These are phyloP conservation scores for Fusarium kyushuense DNA, from an alignment of 2,329 filamentous ascomycete species.

Conservation along the genomic window DNA sequence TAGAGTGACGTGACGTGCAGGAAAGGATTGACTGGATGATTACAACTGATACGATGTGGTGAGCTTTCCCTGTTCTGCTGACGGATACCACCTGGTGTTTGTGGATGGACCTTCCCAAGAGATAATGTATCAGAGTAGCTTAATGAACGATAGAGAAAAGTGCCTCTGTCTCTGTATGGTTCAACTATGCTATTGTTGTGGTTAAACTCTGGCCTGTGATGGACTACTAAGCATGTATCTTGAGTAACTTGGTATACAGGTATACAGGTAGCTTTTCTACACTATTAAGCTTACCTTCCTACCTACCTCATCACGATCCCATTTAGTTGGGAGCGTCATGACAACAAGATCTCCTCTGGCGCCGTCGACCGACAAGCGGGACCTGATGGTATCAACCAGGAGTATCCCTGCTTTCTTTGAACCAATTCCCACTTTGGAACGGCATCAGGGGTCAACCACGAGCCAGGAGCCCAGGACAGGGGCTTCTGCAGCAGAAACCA, in stretches of 20 bases:
- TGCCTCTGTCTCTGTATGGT: slow-evolving; percentile 9
- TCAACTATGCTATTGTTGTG: neutral
- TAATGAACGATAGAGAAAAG: slow-evolving; percentile 7
- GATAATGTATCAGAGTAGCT: neutral
- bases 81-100: slow-evolving; percentile 2
- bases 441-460: slow-evolving; percentile 25
- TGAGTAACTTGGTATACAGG: neutral
- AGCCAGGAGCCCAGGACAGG: slow-evolving; percentile 18
- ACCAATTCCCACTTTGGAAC: slow-evolving; percentile 15
- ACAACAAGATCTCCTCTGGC: slow-evolving; percentile 32
- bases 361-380: slow-evolving; percentile 34
- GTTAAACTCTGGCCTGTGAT: neutral
- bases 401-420: slow-evolving; percentile 22
- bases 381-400: slow-evolving; percentile 24
- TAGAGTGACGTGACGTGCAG: slow-evolving; percentile 37
- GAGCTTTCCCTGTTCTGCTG: slow-evolving; percentile 4
- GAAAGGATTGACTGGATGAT: slow-evolving; percentile 23
- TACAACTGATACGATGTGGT: slow-evolving; percentile 8
- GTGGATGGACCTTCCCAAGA: slow-evolving; percentile 7
- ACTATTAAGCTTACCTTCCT: slow-evolving; percentile 8
- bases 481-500: slow-evolving; percentile 26
- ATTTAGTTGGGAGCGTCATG: slow-evolving; percentile 18
- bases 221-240: neutral
- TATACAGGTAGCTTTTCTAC: neutral
- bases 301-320: slow-evolving; percentile 22